Evolutionary conservation across 805 yeast genomes (phyloP).

Genomic region (Lachancea meyersii): DNA sequence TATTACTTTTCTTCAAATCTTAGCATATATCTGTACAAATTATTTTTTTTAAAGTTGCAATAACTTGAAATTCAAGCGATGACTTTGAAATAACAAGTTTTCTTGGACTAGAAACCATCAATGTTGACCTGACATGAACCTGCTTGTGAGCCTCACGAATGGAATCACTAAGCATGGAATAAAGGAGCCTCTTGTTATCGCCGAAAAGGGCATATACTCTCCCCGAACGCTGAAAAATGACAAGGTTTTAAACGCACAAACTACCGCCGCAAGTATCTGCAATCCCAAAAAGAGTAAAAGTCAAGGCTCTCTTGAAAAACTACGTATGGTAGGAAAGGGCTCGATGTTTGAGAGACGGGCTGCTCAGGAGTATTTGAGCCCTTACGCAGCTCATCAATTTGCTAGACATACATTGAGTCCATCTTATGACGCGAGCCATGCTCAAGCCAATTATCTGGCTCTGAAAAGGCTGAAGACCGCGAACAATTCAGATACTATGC

Average conservation of each 20-base stretch:
- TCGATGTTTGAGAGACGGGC: constrained; percentile 27
- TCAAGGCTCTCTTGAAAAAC: constrained; percentile 8
- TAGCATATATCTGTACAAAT: too few species aligned
- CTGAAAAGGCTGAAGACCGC: constrained; percentile 10
- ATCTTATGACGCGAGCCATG: constrained; percentile 19
- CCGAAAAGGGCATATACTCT: not conserved
- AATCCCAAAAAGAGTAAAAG: constrained; percentile 4
- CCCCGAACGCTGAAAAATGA: not conserved
- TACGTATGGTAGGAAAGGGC: constrained; percentile 25
- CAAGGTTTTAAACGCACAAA: not conserved
- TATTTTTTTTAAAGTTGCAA: too few species aligned
- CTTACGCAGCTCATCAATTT: constrained; percentile 23
- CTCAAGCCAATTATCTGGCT: constrained; percentile 10
- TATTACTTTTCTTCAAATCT: too few species aligned
- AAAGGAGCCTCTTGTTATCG: constrained; percentile 6
- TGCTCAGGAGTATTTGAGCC: constrained; percentile 27
- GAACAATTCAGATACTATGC: constrained; percentile 7
- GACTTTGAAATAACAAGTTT: not conserved
- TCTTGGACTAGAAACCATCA: not conserved
- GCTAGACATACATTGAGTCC: constrained; percentile 22
- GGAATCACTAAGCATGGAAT: constrained; percentile 12
- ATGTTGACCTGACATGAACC: constrained; percentile 3
- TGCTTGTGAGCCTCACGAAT: not conserved
- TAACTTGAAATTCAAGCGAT: not conserved
- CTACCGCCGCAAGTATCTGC: too few species aligned